phyloP scores from a whole-genome alignment of 2,329 filamentous ascomycete genomes.

The Eutypa lata region DNA sequence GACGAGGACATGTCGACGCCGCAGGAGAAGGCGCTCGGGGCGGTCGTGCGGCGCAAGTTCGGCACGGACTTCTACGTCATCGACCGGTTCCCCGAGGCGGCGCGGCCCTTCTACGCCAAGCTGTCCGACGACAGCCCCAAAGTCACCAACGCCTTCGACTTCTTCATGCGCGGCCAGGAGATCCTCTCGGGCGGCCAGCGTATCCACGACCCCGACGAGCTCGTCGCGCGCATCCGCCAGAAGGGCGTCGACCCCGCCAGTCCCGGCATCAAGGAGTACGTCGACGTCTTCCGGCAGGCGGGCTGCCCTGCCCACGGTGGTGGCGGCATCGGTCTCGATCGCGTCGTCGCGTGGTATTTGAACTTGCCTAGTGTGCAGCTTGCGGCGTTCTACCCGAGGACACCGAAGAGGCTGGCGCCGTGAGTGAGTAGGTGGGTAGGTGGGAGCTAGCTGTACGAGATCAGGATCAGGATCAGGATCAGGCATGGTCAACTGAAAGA shows the following conservation, averaged over 20 bases:
- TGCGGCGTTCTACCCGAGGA: slow-evolving; percentile 56
- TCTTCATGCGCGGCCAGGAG: slow-evolving; percentile 89
- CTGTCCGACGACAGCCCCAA: slow-evolving; percentile 55
- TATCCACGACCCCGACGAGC: slow-evolving; percentile 74
- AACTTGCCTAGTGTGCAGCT: slow-evolving; percentile 58
- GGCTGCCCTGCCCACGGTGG: slow-evolving; percentile 89
- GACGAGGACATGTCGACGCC: slow-evolving; percentile 78
- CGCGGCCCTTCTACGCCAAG: slow-evolving; percentile 86
- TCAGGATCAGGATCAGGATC: background rate
- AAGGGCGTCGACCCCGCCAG: slow-evolving; percentile 78
- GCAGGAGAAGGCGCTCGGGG: slow-evolving; percentile 85
- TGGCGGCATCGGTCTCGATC: slow-evolving; percentile 85
- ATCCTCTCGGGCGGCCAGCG: slow-evolving; percentile 90
- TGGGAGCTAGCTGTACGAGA: background rate
- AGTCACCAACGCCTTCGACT: slow-evolving; percentile 59
- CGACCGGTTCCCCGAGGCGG: slow-evolving; percentile 89
- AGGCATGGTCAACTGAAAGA: background rate
- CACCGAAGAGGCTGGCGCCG: slow-evolving; percentile 56
- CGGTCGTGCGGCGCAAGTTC: slow-evolving; percentile 82
- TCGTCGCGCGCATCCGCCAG: slow-evolving; percentile 73
- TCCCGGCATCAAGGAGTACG: slow-evolving; percentile 81
- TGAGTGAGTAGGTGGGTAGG: slow-evolving; percentile 24
- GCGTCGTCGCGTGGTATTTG: slow-evolving; percentile 69
- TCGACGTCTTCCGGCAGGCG: slow-evolving; percentile 75
- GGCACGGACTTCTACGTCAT: slow-evolving; percentile 95